Base-by-base conservation (phyloP, 106 monocot genomes). In the Dactylorhiza incarnata region DNA sequence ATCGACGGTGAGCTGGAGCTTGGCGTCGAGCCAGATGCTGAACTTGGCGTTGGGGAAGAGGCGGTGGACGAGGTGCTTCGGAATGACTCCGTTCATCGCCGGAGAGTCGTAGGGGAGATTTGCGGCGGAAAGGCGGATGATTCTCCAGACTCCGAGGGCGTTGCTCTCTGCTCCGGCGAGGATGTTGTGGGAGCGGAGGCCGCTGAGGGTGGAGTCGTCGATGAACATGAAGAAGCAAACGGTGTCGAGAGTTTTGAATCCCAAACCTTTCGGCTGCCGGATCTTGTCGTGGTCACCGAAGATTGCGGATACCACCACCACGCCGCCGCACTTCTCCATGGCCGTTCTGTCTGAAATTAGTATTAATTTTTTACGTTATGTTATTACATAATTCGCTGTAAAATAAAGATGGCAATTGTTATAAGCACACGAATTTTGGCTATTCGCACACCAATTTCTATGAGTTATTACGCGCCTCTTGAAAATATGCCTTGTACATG, bases 211-310 rank as follows among this genome's bases (percentile, higher is more conserved):
- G 25, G 80, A 58, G 49, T 90, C 79, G 49, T 93, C 93, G 17
- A 96, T 76, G 92, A 96, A 96, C 88, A 96, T 82, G 93, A 96
- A 91, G 81, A 93, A 96, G 70, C 95, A 96, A 5, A 82, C 93
- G 2, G 84, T 48, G 46, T 80, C 17, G 5, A 93, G 77, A 5
- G 93, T 93, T 46, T 71, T 67, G 9, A 77, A 49, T 49, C 88
- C 95, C n/a, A 96, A 54, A 6, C 87, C 87, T 75, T 78, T 90
- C 0, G 93, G 93, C 71, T 96, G 95, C 48, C 95, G 83, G 59
- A 96, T 81, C 59, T 96, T 93, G 85, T 96, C 95, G 52, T 91
- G 88, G 77, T 96, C 87, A 15, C 81, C 82, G 26, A 93, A 86
- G 61, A 96, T 78, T 6, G 90, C 93, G 7, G 95, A 96, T 10